Evolutionary conservation across 345 rosid genomes (phyloP), one percentile per base, ranked within the genome.

Genomic region (Mangifera indica): DNA sequence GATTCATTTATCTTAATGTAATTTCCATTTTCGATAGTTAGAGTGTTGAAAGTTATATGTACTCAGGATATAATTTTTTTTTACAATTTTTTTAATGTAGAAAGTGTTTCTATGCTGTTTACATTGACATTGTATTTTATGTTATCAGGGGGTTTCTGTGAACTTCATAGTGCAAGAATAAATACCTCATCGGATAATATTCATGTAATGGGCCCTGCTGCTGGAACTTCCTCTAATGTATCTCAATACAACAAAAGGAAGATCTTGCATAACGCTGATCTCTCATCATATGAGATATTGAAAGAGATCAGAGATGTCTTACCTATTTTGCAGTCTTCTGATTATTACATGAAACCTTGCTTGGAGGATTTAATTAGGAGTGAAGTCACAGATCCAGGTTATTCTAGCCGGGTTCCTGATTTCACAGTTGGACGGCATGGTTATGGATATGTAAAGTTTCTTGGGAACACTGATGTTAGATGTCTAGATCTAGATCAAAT

Each of bases 381-480:
- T 77, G 96, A 87, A 73, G 69, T 81, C 15, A 64, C 63, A 32
- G 87, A 82, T 77, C 93, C 98, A 51, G 93, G 86, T 68, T 95
- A 84, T 79, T 87, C 85, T 80, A 81, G 91, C 34, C 75, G 82
- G 21, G 97, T 92, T 71, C 87, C 88, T 21, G 85, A 88, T 81
- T 91, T 95, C 73, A 81, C 76, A 4, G 78, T 92, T 61, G 98
- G 99, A 40, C 89, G 91, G 88, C 64, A 78, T 76, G 96, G 93
- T 68, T 87, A 84, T 80, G 98, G 99, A 37, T 74, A 55, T 63
- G 87, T 90, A 32, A 92, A 74, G 77, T 95, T 92, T 78, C 65
- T 81, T 32, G 99, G 97, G 25, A 76, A 81, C 21, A 95, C 98
- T 32, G 98, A 95, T 81, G 85, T 92, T 73, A 90, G 91, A 80